Base-by-base conservation (phyloP, 2,329 filamentous ascomycete genomes). In the Ilyonectria sp. region DNA sequence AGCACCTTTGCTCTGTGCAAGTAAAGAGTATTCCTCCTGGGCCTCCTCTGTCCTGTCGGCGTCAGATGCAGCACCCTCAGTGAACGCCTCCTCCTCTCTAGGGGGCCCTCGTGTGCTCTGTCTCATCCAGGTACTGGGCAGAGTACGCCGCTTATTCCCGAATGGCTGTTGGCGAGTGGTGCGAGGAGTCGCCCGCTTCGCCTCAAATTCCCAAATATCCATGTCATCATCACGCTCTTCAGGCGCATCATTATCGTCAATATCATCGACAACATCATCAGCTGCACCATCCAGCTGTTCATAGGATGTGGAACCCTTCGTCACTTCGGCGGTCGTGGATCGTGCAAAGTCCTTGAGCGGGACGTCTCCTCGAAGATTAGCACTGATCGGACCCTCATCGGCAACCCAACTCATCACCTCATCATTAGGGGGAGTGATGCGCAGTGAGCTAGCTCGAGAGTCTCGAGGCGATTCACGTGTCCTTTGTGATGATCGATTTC, bases 131-230 rank as follows among this genome's bases (percentile, higher is more conserved):
- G 83, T 80, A 40, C 79, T 83, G 1, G 82, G 81, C 8, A 81
- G 69, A 2, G 64, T 67, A n/a, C 71, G 64, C 3, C 76, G 74
- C 46, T 69, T 75, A 5, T 71, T 77, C 23, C 74, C 76, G 44
- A 80, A 80, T 1, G 77, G 73, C 47, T 76, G 76, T 26, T 79
- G 74, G n/a, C 71, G 72, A 37, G 70, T 58, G 23, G 77, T 71
- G 6, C 69, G 76, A 10, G 85, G 83, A 1, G 82, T 82, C 7
- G 82, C 79, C 13, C 87, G 83, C 60, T 84, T 82, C 11, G 87
- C 88, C 74, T 90, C 88, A 26, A 89, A 74, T 35, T 86, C 87
- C 87, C 88, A 90, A 11, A 90, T 82, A 69, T 90, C 80, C 11
- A 84, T 85, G 4, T 84, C 83, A n/a, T 85, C 84, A 29, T 82